Percentiles rank a stretch among this genome's conserved stretches.
These are phyloP conservation scores for Musa schizocarpa DNA, from an alignment of 176 grass and related monocot species.

Conservation along the genomic window DNA sequence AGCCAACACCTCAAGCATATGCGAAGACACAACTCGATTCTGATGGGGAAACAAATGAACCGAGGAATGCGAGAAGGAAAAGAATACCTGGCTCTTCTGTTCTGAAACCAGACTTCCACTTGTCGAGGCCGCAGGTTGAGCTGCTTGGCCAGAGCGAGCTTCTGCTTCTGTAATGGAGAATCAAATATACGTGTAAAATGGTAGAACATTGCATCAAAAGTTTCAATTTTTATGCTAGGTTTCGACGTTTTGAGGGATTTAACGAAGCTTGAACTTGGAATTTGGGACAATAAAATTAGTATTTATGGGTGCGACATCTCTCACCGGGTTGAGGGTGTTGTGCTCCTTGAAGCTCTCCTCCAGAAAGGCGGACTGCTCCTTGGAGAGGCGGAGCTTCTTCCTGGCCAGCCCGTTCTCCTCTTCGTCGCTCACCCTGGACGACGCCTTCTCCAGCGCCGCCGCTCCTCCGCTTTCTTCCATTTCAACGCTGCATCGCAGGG, in stretches of 20 bases:
- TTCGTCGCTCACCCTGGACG: constrained; percentile 1
- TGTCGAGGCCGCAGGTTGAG: background rate
- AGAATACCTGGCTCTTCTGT: constrained; percentile 10
- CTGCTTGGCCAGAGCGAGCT: constrained; percentile 4
- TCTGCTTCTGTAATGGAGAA: constrained; percentile 4
- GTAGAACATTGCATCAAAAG: background rate
- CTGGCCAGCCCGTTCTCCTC: constrained; percentile 3
- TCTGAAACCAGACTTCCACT: constrained; percentile 13
- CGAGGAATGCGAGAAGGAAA: too few species aligned
- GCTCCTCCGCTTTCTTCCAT: background rate
- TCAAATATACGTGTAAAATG: background rate
- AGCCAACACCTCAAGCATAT: background rate
- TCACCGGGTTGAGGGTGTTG: constrained; percentile 9
- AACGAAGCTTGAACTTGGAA: background rate
- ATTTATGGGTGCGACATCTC: background rate
- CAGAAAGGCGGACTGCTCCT: constrained; percentile 9
- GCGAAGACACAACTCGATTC: too few species aligned
- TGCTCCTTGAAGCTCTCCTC: constrained; percentile 10
- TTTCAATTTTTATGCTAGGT: background rate
- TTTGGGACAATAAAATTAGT: too few species aligned
- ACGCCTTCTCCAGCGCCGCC: background rate
- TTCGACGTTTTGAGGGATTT: background rate
- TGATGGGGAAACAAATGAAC: background rate
- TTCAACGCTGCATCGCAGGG: background rate
- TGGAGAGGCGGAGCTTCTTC: constrained; percentile 16